phyloP scores from a whole-genome alignment of 805 yeast genomes.

The Lachancea sp. region DNA sequence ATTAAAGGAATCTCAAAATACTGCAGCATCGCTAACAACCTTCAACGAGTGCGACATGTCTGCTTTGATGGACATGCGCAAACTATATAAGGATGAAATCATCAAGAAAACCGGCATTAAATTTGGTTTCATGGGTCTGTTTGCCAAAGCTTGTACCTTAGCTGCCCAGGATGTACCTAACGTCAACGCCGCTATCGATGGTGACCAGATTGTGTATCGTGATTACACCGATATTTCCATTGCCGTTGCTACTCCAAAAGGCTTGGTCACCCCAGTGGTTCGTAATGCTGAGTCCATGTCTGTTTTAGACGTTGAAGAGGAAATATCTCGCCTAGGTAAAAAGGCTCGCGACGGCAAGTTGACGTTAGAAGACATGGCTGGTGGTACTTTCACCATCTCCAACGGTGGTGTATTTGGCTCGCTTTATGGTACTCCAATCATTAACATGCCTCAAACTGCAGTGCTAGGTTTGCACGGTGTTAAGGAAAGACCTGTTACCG shows the following conservation, averaged over 20 bases:
- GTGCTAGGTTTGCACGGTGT: constrained; percentile 96
- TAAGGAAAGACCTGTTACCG: constrained; percentile 95
- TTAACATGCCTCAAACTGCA: constrained; percentile 97
- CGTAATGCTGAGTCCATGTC: constrained; percentile 92
- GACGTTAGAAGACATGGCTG: constrained; percentile 97
- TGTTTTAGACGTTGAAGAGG: constrained; percentile 83
- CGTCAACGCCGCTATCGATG: constrained; percentile 91
- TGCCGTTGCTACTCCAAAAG: constrained; percentile 99
- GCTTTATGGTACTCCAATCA: constrained; percentile 95
- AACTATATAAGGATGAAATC: constrained; percentile 93
- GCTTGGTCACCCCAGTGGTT: constrained; percentile 94
- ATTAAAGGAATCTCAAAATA: constrained; percentile 97
- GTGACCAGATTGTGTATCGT: constrained; percentile 89
- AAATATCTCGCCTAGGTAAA: constrained; percentile 70
- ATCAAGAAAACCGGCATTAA: constrained; percentile 89
- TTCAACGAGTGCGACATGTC: constrained; percentile 98
- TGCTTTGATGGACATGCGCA: constrained; percentile 85
- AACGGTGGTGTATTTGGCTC: constrained; percentile 99
- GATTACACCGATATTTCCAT: constrained; percentile 93
- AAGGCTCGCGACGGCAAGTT: constrained; percentile 97
- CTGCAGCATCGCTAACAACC: constrained; percentile 96
- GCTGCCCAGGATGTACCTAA: constrained; percentile 95
- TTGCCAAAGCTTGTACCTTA: constrained; percentile 85
- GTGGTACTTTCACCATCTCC: constrained; percentile 98
- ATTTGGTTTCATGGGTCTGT: constrained; percentile 98